Conservation (phyloP, 140 eudicot genomes). For the Bidens hawaiensis region DNA sequence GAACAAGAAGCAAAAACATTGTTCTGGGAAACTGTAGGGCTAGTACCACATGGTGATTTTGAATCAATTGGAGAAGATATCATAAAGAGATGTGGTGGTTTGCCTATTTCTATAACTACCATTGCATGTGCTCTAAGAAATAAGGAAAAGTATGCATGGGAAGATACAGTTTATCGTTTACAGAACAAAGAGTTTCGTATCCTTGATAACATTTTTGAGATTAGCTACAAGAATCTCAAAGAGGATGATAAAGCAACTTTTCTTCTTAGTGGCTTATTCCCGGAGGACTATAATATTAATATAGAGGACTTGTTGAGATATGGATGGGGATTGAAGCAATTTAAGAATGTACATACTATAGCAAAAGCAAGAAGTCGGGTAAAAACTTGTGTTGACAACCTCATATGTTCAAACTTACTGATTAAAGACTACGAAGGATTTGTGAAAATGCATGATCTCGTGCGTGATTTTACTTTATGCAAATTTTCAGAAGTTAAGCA, state of each 20-base stretch:
- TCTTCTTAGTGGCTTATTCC: constrained; percentile 1
- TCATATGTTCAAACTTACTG: not conserved
- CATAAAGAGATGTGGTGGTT: not conserved
- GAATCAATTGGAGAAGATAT: not conserved
- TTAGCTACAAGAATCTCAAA: not conserved
- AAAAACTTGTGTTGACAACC: not conserved
- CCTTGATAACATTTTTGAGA: not conserved
- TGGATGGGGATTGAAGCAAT: constrained; percentile 10
- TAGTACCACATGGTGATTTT: not conserved
- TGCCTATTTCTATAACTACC: not conserved
- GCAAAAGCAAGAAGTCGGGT: constrained; percentile 9
- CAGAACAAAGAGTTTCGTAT: not conserved
- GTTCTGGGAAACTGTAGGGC: not conserved
- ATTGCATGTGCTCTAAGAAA: not conserved
- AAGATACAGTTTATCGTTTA: not conserved
- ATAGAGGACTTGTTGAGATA: constrained; percentile 7
- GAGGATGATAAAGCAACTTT: not conserved
- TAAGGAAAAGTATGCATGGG: not conserved
- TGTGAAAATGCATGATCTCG: constrained; percentile 12
- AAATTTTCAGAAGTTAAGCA: not conserved
- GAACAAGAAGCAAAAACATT: not conserved
- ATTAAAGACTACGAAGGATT: not conserved
- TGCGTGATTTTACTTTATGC: constrained; percentile 7
- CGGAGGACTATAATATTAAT: not conserved
- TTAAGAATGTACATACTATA: not conserved